phyloP scores from a whole-genome alignment of 305 asterid genomes.

The Monarda citriodora region DNA sequence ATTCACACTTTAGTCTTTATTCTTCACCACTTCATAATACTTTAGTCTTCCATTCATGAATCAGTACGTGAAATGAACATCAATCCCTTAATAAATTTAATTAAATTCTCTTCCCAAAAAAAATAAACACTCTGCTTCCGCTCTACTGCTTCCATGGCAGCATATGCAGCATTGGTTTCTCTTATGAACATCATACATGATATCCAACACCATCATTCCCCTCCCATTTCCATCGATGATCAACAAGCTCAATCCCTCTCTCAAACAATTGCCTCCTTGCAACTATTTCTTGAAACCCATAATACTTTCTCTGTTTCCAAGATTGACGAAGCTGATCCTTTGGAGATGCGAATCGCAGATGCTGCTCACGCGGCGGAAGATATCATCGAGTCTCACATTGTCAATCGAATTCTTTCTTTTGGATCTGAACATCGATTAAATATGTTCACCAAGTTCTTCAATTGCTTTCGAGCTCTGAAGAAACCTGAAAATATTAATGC shows the following conservation, averaged over 20 bases:
- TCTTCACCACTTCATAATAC: too few species aligned
- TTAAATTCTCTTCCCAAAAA: too few species aligned
- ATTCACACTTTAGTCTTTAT: too few species aligned
- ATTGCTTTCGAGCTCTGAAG: too few species aligned
- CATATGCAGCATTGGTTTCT: background rate
- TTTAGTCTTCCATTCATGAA: too few species aligned
- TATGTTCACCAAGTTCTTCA: too few species aligned
- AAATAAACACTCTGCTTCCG: too few species aligned
- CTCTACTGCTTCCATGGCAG: background rate
- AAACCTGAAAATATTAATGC: too few species aligned
- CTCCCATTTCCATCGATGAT: background rate
- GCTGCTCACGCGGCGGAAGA: background rate
- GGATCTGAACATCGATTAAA: background rate
- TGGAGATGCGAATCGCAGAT: background rate
- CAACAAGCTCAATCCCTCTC: conserved; percentile 1
- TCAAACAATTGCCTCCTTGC: background rate
- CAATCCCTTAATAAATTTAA: too few species aligned
- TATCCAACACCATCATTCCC: background rate
- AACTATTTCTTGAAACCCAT: background rate
- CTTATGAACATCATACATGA: background rate
- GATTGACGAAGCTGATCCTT: background rate
- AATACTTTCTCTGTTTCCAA: background rate
- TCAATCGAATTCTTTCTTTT: background rate
- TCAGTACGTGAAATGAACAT: too few species aligned
- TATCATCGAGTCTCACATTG: background rate